These are phyloP conservation scores for Macrocystidia cucumis DNA, from an alignment of 1,284 basidiomycete species.

Conservation along the genomic window DNA sequence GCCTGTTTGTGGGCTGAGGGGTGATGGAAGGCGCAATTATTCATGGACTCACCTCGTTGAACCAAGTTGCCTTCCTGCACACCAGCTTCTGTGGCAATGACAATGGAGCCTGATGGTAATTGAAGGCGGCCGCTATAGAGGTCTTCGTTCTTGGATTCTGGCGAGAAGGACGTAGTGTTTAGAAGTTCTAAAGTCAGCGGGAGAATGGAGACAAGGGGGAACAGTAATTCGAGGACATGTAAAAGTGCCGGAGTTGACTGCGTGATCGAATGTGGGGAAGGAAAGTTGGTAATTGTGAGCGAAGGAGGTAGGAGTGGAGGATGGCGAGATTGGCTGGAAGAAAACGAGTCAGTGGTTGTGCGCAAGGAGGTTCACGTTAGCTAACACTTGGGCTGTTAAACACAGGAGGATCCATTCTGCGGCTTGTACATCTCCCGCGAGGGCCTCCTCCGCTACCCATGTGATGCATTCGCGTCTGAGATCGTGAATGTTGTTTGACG, in stretches of 20 bases:
- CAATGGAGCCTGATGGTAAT: conserved; percentile 52
- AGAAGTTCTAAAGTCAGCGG: conserved; percentile 50
- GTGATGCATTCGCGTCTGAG: conserved; percentile 47
- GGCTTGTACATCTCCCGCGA: conserved; percentile 61
- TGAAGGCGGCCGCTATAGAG: conserved; percentile 73
- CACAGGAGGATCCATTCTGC: conserved; percentile 76
- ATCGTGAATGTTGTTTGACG: conserved; percentile 9
- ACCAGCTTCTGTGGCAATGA: conserved; percentile 62
- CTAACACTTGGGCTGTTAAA: conserved; percentile 65
- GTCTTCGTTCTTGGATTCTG: conserved; percentile 68
- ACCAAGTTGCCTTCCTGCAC: conserved; percentile 62
- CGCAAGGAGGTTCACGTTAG: too few relatives aligned
- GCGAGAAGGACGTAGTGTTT: conserved; percentile 54
- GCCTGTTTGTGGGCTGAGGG: conserved; percentile 30
- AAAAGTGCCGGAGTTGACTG: conserved; percentile 36
- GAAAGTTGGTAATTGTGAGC: conserved; percentile 58
- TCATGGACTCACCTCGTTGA: conserved; percentile 40
- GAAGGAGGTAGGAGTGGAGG: conserved; percentile 65
- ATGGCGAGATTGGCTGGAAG: conserved; percentile 55
- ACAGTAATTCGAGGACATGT: conserved; percentile 45
- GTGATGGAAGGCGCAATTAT: background rate
- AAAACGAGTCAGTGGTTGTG: too few relatives aligned
- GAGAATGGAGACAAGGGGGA: conserved; percentile 42
- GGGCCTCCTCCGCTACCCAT: conserved; percentile 64
- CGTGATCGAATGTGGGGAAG: conserved; percentile 21